Evolutionary conservation across 805 yeast genomes (phyloP).

Genomic region (Metschnikowia dekortorum): DNA sequence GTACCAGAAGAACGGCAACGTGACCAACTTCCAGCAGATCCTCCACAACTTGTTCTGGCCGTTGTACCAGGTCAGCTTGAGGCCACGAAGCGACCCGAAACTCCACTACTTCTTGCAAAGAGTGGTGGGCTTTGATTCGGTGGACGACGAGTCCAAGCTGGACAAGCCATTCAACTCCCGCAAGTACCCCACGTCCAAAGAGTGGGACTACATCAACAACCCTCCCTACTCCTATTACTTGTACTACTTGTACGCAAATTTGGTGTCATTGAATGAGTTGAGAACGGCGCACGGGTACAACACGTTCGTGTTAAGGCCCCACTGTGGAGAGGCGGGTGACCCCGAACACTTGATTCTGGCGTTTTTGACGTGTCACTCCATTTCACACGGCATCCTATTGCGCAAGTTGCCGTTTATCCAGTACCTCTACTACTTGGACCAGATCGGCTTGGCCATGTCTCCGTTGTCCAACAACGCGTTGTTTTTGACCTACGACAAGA

Average conservation of each 20-base stretch:
- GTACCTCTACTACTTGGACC: conserved; percentile 88
- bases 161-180: conserved; percentile 73
- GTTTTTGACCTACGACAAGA: conserved; percentile 92
- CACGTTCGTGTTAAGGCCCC: conserved; percentile 94
- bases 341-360: conserved; percentile 95
- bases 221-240: conserved; percentile 98
- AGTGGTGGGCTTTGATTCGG: conserved; percentile 96
- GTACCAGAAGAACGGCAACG: conserved; percentile 72
- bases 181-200: conserved; percentile 78
- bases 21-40: conserved; percentile 69
- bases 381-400: conserved; percentile 90
- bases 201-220: conserved; percentile 74
- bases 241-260: conserved; percentile 82
- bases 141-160: conserved; percentile 93
- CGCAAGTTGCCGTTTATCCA: conserved; percentile 95
- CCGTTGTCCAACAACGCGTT: conserved; percentile 96
- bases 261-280: conserved; percentile 83
- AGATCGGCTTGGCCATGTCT: conserved; percentile 97
- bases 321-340: conserved; percentile 99
- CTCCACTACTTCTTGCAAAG: conserved; percentile 83
- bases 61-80: conserved; percentile 79
- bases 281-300: conserved; percentile 71
- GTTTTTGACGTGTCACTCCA: conserved; percentile 83
- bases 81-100: conserved; percentile 89
- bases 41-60: conserved; percentile 80